Conservation (phyloP, 352 stramenopile genomes). For the Phytophthora pseudosyringae region DNA sequence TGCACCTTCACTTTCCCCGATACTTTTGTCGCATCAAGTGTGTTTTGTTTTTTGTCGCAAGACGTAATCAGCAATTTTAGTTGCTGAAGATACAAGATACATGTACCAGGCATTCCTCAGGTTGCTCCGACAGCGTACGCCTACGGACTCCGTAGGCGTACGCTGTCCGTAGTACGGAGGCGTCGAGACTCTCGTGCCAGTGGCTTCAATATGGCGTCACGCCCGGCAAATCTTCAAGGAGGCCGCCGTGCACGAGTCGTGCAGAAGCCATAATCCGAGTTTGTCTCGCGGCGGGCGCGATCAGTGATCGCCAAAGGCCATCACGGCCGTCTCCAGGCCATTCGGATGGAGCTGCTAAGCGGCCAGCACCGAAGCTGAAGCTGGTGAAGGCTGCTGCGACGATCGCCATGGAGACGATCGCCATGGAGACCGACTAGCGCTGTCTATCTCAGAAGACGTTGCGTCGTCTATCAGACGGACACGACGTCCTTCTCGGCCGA, state of each 20-base stretch:
- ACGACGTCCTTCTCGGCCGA: constrained; percentile 14
- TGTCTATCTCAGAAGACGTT: constrained; percentile 14
- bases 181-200: neutral
- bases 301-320: neutral
- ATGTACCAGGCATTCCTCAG: constrained; percentile 1
- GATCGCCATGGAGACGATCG: neutral
- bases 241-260: constrained; percentile 4
- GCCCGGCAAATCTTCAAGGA: constrained; percentile 28
- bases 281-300: constrained; percentile 4
- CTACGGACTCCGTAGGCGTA: too few relatives aligned
- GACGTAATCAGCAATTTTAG: constrained; percentile 13
- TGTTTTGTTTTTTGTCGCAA: constrained; percentile 15
- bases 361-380: neutral
- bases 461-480: constrained; percentile 20
- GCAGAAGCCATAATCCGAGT: constrained; percentile 20
- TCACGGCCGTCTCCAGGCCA: neutral
- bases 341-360: neutral
- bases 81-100: constrained; percentile 5
- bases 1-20: constrained; percentile 1
- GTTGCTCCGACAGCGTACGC: too few relatives aligned
- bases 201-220: constrained; percentile 14
- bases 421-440: neutral
- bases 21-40: constrained; percentile 2
- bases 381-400: constrained; percentile 14
- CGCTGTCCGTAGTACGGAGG: too few relatives aligned